Evolutionary conservation across 2,329 filamentous ascomycete species (phyloP).

Genomic region (Paraphoma chrysanthemicola): DNA sequence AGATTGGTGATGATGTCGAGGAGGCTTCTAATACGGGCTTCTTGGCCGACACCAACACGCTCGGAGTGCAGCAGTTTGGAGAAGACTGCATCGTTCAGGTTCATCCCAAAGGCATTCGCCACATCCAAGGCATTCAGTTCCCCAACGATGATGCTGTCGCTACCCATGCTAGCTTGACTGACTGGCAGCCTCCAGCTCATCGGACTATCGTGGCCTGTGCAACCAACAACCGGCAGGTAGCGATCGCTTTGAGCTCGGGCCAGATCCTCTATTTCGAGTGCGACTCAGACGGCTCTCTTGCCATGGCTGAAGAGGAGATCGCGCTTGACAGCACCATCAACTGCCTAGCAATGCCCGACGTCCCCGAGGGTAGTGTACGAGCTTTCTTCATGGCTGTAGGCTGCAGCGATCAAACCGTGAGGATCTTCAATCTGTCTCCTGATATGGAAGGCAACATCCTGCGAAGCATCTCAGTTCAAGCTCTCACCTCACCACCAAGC

Average conservation of each 20-base stretch:
- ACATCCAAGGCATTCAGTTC: constrained; percentile 72
- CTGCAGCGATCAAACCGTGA: constrained; percentile 94
- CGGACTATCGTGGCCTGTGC: constrained; percentile 93
- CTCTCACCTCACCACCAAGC: constrained; percentile 87
- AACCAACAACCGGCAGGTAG: constrained; percentile 91
- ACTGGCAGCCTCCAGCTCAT: constrained; percentile 93
- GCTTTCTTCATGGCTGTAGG: constrained; percentile 95
- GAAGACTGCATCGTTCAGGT: constrained; percentile 93
- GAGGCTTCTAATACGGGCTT: constrained; percentile 95
- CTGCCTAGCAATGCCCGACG: constrained; percentile 89
- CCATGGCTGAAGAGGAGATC: constrained; percentile 91
- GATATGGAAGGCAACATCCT: constrained; percentile 74
- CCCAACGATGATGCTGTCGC: constrained; percentile 29
- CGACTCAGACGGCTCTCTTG: constrained; percentile 87
- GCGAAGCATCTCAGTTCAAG: constrained; percentile 93
- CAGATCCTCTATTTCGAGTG: constrained; percentile 99
- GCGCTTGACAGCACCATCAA: constrained; percentile 96
- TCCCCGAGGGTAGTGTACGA: constrained; percentile 86
- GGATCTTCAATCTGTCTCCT: constrained; percentile 87
- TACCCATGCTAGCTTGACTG: constrained; percentile 72
- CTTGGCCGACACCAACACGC: constrained; percentile 82
- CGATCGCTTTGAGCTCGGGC: constrained; percentile 90
- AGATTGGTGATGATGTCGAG: constrained; percentile 95
- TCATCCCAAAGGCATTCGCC: constrained; percentile 93
- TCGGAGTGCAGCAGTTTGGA: constrained; percentile 92